Evolutionary conservation across 257 asterid species (phyloP).

Genomic region (Nicotiana tabacum): DNA sequence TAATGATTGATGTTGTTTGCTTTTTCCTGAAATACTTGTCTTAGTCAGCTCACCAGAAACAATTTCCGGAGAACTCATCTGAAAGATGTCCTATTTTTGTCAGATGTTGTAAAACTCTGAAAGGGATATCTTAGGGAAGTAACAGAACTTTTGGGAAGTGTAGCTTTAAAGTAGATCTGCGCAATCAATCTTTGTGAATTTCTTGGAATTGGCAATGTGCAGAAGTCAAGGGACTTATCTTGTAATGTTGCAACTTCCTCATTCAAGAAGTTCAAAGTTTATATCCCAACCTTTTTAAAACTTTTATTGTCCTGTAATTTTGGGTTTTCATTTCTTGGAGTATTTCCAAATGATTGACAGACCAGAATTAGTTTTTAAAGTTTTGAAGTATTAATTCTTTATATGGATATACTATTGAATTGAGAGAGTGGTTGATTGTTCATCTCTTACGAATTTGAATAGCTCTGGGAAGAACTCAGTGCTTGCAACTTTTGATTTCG

Average conservation of each 20-base stretch:
- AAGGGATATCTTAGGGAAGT: background rate
- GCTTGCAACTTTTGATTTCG: background rate
- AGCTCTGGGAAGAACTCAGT: background rate
- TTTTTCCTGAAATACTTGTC: background rate
- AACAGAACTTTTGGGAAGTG: background rate
- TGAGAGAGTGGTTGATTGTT: background rate
- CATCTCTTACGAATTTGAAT: background rate
- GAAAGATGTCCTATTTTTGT: background rate
- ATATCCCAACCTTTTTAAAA: background rate
- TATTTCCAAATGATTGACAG: background rate
- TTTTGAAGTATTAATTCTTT: background rate
- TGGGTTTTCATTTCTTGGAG: background rate
- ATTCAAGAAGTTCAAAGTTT: background rate
- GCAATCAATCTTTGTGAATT: background rate
- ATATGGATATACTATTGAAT: background rate
- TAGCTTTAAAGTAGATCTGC: background rate
- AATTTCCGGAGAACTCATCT: background rate
- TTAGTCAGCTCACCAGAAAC: background rate
- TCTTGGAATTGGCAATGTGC: constrained; percentile 2
- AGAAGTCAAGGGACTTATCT: background rate
- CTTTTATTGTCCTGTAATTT: background rate
- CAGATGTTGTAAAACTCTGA: background rate
- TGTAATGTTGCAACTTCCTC: background rate
- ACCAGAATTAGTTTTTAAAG: background rate
- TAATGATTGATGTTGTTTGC: background rate